These are phyloP conservation scores for Diospyros kaki DNA, from an alignment of 148 eudicot species.

Conservation along the genomic window DNA sequence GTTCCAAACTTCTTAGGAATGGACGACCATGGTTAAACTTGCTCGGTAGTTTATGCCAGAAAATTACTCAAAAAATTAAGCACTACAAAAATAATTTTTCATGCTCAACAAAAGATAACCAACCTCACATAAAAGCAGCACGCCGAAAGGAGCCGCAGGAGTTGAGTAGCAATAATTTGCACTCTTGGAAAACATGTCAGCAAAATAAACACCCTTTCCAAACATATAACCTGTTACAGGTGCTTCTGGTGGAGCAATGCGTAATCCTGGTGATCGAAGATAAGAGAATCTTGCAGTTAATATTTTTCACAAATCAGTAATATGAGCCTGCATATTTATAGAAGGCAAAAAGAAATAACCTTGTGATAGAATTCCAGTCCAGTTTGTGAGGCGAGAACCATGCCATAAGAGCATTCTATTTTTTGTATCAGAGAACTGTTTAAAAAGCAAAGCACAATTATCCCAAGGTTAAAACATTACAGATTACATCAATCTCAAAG, in stretches of 20 bases:
- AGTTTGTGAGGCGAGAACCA: conserved; percentile 94
- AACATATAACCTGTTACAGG: too few relatives aligned
- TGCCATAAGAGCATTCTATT: conserved; percentile 97
- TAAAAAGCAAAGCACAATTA: background rate
- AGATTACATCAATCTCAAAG: background rate
- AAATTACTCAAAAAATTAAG: too few relatives aligned
- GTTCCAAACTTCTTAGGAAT: background rate
- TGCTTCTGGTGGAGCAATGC: too few relatives aligned
- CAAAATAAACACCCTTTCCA: too few relatives aligned
- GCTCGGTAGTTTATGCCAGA: too few relatives aligned
- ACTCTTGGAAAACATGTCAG: conserved; percentile 99
- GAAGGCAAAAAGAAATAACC: conserved; percentile 33
- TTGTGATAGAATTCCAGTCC: conserved; percentile 96
- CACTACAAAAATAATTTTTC: too few relatives aligned
- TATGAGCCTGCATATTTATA: background rate
- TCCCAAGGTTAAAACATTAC: background rate
- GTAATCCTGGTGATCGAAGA: too few relatives aligned
- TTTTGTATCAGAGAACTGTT: background rate
- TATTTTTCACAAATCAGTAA: background rate
- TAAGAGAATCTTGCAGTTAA: background rate
- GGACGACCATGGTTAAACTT: too few relatives aligned
- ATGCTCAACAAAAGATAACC: background rate
- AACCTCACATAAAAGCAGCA: conserved; percentile 95
- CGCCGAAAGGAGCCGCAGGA: conserved; percentile 52
- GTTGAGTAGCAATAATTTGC: conserved; percentile 87